Evolutionary conservation across 78 protist species (phyloP), one percentile per base, ranked within the genome.

Genomic region (Protostelium mycophagum): DNA sequence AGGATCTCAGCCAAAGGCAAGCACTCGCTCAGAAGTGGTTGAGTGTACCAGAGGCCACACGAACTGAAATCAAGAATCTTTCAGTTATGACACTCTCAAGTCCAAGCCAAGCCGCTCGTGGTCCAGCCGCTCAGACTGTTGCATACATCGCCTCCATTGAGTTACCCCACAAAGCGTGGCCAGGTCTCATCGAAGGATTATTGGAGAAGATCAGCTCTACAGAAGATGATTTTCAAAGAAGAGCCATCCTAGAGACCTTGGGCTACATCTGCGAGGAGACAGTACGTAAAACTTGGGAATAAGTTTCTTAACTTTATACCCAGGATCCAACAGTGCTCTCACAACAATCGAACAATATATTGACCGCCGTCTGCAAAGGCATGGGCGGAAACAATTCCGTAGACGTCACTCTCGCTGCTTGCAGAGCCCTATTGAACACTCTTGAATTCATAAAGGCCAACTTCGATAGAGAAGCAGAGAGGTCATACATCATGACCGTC

Each of bases 191-290:
- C 35, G 88, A 85, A 10, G 34, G 1, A 0, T 94, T 98, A 34
- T 31, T 93, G 63, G 38, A 86, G n/a, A 88, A 84, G 36, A 86
- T 93, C 29, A 39, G 38, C 31, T 9, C 1, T 85, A 35, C 5
- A 34, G 1, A 34, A 37, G 28, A 37, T 0, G 90, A 63, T 0
- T 34, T 35, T 1, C 84, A 38, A 29, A 95, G 91, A 87, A 94
- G 94, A 91, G 86, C 97, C 31, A 83, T 97, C 16, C 96, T 97
- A 9, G 87, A 89, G 63, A 34, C 97, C 23, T 87, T 98, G 83
- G 99, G 98, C 28, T 98, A 93, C 90, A 90, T 98, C 63, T 95
- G 97, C 84, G 96, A 95, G 91, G 98, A 95, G 28, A 87, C 89
- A 38, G 96, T 88, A 88, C 51, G 92, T 85, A 36, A 0, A n/a